Evolutionary conservation across 768 basidiomycete species (phyloP).

Genomic region (Thelephora aurantiotincta): DNA sequence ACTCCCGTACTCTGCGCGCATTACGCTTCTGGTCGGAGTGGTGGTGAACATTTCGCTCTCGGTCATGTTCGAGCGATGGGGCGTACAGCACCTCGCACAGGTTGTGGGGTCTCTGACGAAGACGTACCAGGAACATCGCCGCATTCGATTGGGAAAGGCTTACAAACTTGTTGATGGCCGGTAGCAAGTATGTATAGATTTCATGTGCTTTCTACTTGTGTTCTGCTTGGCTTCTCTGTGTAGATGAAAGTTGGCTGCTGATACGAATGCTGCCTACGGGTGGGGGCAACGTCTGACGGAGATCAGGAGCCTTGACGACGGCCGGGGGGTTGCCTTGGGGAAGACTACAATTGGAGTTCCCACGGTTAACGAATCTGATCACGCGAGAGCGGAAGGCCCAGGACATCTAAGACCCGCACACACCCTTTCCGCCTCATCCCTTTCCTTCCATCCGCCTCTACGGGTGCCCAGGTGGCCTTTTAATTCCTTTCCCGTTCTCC

Average conservation of each 20-base stretch:
- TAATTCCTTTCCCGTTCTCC: constrained; percentile 10
- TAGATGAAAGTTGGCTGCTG: too few relatives aligned
- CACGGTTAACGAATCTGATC: too few relatives aligned
- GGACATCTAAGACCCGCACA: too few relatives aligned
- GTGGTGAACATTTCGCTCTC: constrained; percentile 58
- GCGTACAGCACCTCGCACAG: constrained; percentile 39
- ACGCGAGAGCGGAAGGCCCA: too few relatives aligned
- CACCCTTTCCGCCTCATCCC: constrained; percentile 10
- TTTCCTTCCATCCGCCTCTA: constrained; percentile 5
- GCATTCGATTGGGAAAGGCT: constrained; percentile 50
- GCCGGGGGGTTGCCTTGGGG: too few relatives aligned
- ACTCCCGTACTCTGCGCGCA: constrained; percentile 53
- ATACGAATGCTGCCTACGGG: too few relatives aligned
- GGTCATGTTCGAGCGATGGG: constrained; percentile 68
- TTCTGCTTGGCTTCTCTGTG: too few relatives aligned
- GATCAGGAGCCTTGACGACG: too few relatives aligned
- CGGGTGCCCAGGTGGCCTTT: constrained; percentile 22
- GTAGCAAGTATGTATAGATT: too few relatives aligned
- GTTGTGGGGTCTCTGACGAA: constrained; percentile 32
- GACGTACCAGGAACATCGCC: constrained; percentile 26
- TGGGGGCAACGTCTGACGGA: too few relatives aligned
- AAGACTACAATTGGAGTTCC: too few relatives aligned
- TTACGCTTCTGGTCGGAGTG: constrained; percentile 54
- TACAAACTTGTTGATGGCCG: constrained; percentile 56
- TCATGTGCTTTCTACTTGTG: too few relatives aligned